Conservation (phyloP, 169 alveolate species). For the Plasmodium falciparum region DNA sequence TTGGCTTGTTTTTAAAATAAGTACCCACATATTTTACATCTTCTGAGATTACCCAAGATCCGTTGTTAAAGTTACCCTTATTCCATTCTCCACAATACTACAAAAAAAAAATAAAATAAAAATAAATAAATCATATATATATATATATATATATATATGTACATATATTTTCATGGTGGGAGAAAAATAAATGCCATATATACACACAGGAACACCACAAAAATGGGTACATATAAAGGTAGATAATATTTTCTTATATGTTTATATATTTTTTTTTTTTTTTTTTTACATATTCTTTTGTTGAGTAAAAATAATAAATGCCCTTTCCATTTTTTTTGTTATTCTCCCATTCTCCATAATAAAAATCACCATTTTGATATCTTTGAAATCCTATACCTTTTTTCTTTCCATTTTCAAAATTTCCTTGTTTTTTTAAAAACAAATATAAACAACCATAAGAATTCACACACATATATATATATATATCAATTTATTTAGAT, state of each 20-base stretch:
- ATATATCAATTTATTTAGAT: not conserved
- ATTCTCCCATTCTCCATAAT: constrained; percentile 92
- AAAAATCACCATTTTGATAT: constrained; percentile 92
- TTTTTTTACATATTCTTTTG: constrained; percentile 86
- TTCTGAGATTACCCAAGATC: constrained; percentile 35
- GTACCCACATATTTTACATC: constrained; percentile 51
- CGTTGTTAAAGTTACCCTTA: constrained; percentile 41
- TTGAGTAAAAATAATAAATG: constrained; percentile 88
- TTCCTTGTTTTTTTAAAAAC: constrained; percentile 79
- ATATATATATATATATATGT: not conserved
- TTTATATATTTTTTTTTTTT: constrained; percentile 72
- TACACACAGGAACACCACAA: too few species aligned
- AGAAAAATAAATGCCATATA: too few species aligned
- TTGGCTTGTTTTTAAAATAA: constrained; percentile 39
- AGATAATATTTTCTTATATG: not conserved
- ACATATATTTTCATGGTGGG: too few species aligned
- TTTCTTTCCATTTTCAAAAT: constrained; percentile 87
- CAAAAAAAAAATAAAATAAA: too few species aligned
- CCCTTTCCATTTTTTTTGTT: constrained; percentile 94
- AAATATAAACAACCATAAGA: not conserved
- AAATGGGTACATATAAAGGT: not conserved
- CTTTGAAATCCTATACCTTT: constrained; percentile 93
- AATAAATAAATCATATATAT: not conserved
- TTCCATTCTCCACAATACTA: constrained; percentile 85
- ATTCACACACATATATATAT: not conserved